Evolutionary conservation across 75 land plant species (phyloP), one percentile per base, ranked within the genome.

Genomic region (Gnetum montanum): DNA sequence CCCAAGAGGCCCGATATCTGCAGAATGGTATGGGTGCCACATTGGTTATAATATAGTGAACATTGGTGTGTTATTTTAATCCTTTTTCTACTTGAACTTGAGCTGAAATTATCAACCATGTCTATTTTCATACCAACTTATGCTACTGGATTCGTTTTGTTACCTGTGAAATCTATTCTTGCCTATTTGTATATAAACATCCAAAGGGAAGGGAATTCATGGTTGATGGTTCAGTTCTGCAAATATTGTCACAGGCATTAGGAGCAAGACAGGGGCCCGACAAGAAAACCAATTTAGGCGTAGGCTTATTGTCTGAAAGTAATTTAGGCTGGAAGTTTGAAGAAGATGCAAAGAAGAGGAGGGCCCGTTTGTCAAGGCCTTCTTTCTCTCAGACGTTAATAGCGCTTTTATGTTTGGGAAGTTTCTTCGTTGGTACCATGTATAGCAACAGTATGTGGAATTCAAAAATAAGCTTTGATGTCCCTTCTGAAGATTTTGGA

Each of bases 401-500:
- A 18, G 10, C 4, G 23, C 19, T 52, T 12, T 35, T 52, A 2
- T 52, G 55, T 35, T 4, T 52, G 18, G 55, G 35, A 12, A 20
- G 35, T 16, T 52, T 52, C 55, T 52, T 12, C 24, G 33, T 52
- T 19, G 55, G 35, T 52, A 31, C 33, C 23, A 10, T 52, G 6
- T 52, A 31, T 19, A 15, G 25, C 3, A 31, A 52, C 23, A 29
- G 36, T 18, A 16, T 52, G 35, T 52, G 35, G 35, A 52, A 23
- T 11, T 13, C 23, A 20, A 27, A 50, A 31, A 5, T 7, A 19
- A 31, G 31, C 18, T 4, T 19, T 52, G 36, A 31, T 8, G 19
- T 28, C 29, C 1, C 29, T n/a, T 28, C 53, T 15, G 31, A 31
- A 8, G 35, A 52, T 19, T 52, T 34, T 7, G 31, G 20, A 52